Base-by-base conservation (phyloP, 1,284 basidiomycete genomes). In the Trichosporon sp. region DNA sequence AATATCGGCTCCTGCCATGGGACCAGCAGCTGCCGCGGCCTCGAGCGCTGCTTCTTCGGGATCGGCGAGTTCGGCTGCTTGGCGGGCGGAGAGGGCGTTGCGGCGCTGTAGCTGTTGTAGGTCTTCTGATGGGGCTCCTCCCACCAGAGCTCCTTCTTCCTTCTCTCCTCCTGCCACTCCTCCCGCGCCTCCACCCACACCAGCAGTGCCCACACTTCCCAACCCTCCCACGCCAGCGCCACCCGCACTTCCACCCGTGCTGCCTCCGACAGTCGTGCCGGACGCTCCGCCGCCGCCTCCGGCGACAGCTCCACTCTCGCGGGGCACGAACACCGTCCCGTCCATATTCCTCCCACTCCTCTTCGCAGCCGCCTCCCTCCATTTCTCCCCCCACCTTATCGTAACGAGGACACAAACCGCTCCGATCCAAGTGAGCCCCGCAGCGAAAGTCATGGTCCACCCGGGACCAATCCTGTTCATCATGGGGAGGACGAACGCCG, bases 401-500 rank as follows among this genome's bases (percentile, higher is more conserved):
- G 69, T 64, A 2, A 69, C 5, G 11, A 69, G 57, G n/a, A 73
- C 62, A 4, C 60, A 40, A 1, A 21, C 64, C 0, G 65, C 56
- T 1, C 66, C 67, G 16, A 68, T 3, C 66, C 71, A 74, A n/a
- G 62, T 80, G 7, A 85, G 61, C 4, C 78, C 56, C 0, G 84
- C 83, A 0, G 83, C 76, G 13, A 85, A 70, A 0, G 81, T 81
- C 73, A 86, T 82, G 0, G 87, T 87, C 63, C 78, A 78, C 0
- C 83, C 82, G 14, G 87, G 81, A 8, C 87, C 86, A 31, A 88
- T 82, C 0, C 68, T 70, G 29, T 87, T 76, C 61, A 87, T 81
- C 44, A 84, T 74, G 0, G 88, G 86, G 3, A 87, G 72, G 32
- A 85, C 81, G 14, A 77, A 78, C 0, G 83, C 79, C 0, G 81